These are phyloP conservation scores for Phytophthora ohioensis DNA, from an alignment of 352 stramenopile genomes.

Conservation along the genomic window DNA sequence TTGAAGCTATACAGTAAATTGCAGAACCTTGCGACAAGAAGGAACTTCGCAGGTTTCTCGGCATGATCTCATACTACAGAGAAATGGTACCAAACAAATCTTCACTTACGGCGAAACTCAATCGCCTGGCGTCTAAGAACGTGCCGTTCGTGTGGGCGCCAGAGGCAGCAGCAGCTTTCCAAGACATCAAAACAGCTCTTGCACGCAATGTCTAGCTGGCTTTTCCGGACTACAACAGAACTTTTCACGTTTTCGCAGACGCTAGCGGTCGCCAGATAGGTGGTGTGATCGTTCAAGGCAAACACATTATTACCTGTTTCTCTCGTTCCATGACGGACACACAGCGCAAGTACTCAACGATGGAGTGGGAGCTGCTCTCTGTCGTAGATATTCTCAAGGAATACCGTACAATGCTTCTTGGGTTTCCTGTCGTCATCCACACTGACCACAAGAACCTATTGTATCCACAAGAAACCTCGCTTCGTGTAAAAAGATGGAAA, in stretches of 20 bases:
- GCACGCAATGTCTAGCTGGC: conserved; percentile 2
- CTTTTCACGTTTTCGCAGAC: neutral
- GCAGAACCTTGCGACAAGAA: conserved; percentile 2
- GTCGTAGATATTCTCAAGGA: neutral
- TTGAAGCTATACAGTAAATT: conserved; percentile 17
- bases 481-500: neutral
- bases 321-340: neutral
- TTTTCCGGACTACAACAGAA: conserved; percentile 1
- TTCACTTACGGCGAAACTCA: neutral
- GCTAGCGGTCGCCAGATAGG: too few relatives aligned
- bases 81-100: conserved; percentile 21
- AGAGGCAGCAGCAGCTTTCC: conserved; percentile 3
- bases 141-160: conserved; percentile 8
- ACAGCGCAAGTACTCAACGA: neutral
- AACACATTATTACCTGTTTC: neutral
- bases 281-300: neutral
- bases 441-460: neutral
- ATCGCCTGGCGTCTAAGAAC: conserved; percentile 1
- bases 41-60: conserved; percentile 2
- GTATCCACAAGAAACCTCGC: neutral
- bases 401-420: neutral
- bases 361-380: neutral
- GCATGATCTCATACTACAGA: conserved; percentile 15
- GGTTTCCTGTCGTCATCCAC: neutral
- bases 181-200: conserved; percentile 11